A percentile compares a stretch with the other conserved stretches of the same genome.
phyloP scores from a whole-genome alignment of 169 alveolate species.

The Neospora caninum region DNA sequence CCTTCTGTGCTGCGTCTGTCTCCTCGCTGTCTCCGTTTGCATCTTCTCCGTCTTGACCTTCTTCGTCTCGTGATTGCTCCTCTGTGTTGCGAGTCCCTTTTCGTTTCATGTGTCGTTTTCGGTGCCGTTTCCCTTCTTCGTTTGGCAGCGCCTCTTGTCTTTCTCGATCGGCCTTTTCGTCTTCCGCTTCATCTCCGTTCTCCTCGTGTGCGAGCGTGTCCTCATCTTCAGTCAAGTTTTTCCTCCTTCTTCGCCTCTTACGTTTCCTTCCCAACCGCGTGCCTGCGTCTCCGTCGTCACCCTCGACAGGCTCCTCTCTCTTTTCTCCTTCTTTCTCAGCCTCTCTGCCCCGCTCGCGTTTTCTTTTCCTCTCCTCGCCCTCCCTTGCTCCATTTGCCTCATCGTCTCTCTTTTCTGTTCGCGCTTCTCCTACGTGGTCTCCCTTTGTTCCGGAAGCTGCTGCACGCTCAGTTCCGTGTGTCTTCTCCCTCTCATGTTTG shows the following conservation, averaged over 20 bases:
- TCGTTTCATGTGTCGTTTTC: background rate
- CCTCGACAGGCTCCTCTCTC: background rate
- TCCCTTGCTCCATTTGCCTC: background rate
- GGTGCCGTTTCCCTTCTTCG: background rate
- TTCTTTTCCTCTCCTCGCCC: background rate
- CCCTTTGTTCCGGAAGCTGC: background rate
- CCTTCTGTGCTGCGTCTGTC: background rate
- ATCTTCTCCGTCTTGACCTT: background rate
- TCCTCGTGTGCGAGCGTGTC: background rate
- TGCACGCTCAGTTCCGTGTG: background rate
- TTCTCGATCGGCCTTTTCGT: background rate
- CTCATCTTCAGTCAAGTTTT: background rate
- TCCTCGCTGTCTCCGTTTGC: background rate
- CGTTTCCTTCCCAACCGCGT: background rate
- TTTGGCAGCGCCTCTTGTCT: background rate
- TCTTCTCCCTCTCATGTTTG: background rate
- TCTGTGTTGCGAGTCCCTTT: background rate
- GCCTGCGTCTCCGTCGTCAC: background rate
- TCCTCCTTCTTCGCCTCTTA: background rate
- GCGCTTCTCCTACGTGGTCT: background rate
- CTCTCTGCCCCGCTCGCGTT: background rate
- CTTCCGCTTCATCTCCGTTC: background rate
- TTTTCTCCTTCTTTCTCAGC: background rate
- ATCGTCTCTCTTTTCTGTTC: background rate
- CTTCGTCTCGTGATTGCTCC: background rate